Evolutionary conservation across 2,329 filamentous ascomycete species (phyloP).

Genomic region (Epichloe sibirici): DNA sequence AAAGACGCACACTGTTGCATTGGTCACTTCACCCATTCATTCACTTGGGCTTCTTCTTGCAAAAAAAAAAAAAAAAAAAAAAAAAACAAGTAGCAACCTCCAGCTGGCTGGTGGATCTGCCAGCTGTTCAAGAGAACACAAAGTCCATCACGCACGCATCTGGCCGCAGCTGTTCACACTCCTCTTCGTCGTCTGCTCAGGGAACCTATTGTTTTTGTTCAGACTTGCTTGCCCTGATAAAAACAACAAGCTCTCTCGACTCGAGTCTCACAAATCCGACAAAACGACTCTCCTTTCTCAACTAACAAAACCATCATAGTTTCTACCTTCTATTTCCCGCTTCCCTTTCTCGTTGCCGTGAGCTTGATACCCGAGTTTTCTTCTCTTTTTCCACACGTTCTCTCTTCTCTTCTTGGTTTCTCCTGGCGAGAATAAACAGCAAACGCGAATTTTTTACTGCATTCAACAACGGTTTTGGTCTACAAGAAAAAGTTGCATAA

Average conservation of each 20-base stretch:
- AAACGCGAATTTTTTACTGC: background rate
- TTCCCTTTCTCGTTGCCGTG: background rate
- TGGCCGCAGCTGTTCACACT: constrained; percentile 1
- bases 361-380: background rate
- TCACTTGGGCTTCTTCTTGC: background rate
- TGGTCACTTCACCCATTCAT: background rate
- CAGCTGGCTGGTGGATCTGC: constrained; percentile 6
- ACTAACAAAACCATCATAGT: background rate
- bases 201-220: background rate
- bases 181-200: background rate
- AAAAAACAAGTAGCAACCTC: background rate
- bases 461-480: background rate
- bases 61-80: background rate
- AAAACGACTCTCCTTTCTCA: background rate
- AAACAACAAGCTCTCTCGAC: background rate
- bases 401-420: background rate
- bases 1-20: background rate
- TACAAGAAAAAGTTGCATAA: background rate
- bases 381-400: background rate
- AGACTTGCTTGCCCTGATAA: background rate
- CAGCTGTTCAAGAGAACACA: constrained; percentile 1
- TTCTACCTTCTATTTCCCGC: background rate
- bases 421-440: constrained; percentile 2
- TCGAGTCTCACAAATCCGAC: background rate
- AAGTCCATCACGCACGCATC: background rate